phyloP scores from a whole-genome alignment of 306 rosid species.

The Acacia acuminata region DNA sequence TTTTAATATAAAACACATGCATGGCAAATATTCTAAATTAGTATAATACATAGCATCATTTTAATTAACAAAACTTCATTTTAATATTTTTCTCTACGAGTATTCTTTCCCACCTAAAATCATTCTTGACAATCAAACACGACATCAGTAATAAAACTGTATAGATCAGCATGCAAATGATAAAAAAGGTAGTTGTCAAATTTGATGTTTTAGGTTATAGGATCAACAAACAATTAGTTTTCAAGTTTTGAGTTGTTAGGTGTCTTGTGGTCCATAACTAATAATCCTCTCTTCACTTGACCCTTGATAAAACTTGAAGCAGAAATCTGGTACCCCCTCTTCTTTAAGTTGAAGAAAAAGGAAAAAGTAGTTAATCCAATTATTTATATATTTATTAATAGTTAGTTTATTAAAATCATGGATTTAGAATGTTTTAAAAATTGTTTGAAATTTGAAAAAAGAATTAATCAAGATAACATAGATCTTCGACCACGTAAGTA shows the following conservation, averaged over 20 bases:
- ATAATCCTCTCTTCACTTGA: neutral
- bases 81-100: too few relatives aligned
- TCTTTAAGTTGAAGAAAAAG: neutral
- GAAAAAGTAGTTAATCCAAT: neutral
- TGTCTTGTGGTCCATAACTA: neutral
- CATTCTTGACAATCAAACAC: neutral
- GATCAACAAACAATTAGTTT: neutral
- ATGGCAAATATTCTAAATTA: too few relatives aligned
- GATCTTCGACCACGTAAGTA: too few relatives aligned
- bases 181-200: neutral
- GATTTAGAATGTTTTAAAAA: too few relatives aligned
- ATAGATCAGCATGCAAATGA: neutral
- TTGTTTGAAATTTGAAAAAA: too few relatives aligned
- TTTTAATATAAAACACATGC: too few relatives aligned
- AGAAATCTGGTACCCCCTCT: neutral
- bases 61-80: neutral
- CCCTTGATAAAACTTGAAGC: constrained; percentile 5
- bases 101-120: too few relatives aligned
- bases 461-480: too few relatives aligned
- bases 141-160: neutral
- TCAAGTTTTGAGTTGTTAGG: neutral
- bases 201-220: neutral
- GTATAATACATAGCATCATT: too few relatives aligned
- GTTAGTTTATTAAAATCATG: too few relatives aligned
- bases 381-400: too few relatives aligned